Evolutionary conservation across 495 filamentous ascomycete genomes (phyloP).

Genomic region (Chaetomium cochliodes): DNA sequence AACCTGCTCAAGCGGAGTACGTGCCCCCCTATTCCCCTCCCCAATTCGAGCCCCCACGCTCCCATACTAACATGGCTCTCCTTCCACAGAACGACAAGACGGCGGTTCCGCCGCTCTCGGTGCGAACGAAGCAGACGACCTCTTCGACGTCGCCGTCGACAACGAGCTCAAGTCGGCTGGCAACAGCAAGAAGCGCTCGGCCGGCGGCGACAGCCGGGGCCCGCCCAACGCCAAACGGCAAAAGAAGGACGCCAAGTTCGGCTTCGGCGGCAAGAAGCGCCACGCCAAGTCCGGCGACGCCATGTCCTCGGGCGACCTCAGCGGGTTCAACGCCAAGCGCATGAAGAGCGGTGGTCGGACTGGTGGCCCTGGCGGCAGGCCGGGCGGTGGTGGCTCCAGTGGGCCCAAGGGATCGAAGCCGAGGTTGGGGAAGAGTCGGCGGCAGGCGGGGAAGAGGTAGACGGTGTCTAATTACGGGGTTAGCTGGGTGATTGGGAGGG

Average conservation of each 20-base stretch:
- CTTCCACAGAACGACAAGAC: slow-evolving; percentile 72
- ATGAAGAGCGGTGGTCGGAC: slow-evolving; percentile 61
- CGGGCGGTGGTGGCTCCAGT: slow-evolving; percentile 19
- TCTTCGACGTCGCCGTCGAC: slow-evolving; percentile 94
- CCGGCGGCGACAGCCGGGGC: slow-evolving; percentile 31
- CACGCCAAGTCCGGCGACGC: slow-evolving; percentile 86
- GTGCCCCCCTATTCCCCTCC: slow-evolving; percentile 33
- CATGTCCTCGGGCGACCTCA: slow-evolving; percentile 70
- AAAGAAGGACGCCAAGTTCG: slow-evolving; percentile 91
- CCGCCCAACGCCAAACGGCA: slow-evolving; percentile 67
- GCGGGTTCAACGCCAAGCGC: slow-evolving; percentile 73
- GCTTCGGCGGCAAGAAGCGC: slow-evolving; percentile 92
- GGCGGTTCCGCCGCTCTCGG: slow-evolving; percentile 56
- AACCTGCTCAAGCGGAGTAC: slow-evolving; percentile 88
- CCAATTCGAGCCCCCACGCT: not conserved
- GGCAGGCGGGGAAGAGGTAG: slow-evolving; percentile 36
- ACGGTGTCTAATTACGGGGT: not conserved
- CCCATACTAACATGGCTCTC: slow-evolving; percentile 15
- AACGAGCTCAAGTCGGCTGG: slow-evolving; percentile 57
- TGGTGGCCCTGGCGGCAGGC: slow-evolving; percentile 10
- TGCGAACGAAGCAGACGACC: slow-evolving; percentile 79
- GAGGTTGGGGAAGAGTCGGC: slow-evolving; percentile 42
- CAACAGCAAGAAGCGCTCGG: slow-evolving; percentile 40
- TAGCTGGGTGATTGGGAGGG: not conserved
- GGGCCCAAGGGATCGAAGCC: slow-evolving; percentile 26